Base-by-base conservation (phyloP, 2,329 filamentous ascomycete species). In the Cordyceps militaris region DNA sequence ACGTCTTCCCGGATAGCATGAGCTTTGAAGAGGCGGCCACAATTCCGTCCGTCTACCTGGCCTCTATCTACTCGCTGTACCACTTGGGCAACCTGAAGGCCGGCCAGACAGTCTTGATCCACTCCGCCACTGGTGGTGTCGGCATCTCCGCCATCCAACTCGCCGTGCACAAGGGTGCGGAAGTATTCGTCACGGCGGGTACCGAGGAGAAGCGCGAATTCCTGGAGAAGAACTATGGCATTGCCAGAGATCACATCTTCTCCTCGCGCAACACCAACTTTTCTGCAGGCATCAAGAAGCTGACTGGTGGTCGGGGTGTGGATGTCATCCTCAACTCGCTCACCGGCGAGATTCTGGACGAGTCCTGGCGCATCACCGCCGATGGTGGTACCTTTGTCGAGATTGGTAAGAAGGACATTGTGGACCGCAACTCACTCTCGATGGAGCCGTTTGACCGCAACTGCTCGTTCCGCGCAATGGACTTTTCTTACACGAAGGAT, bases 381-480 rank as follows among this genome's bases (percentile, higher is more conserved):
- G 57, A 64, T 0, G 69, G 67, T 54, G 74, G 74, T 4, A 63
- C 66, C 0, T 58, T 66, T n/a, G 58, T 66, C 23, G 63, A 66
- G 30, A 66, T 74, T 46, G 70, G 69, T 5, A 70, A 69, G 51
- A 63, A 61, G n/a, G 70, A 73, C 44, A 67, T 72, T 3, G 24
- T 63, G 9, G 57, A 66, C 14, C 61, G 63, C 5, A 63, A 63
- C 13, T 49, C 51, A 4, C 55, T 64, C 10, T 47, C 58, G 0
- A 76, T 76, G 72, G 56, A 64, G 1, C 69, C 68, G 0, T 76
- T 76, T 49, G 66, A 67, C 3, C 54, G 59, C 16, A 65, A 65
- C 26, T 66, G 71, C 14, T 70, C 67, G 1, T 78, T 77, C 60
- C 58, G 59, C 11, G 49, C 49, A 10, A 51, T 51, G 1, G 63